phyloP scores from a whole-genome alignment of 2,329 filamentous ascomycete genomes.

The Alternaria viburni region DNA sequence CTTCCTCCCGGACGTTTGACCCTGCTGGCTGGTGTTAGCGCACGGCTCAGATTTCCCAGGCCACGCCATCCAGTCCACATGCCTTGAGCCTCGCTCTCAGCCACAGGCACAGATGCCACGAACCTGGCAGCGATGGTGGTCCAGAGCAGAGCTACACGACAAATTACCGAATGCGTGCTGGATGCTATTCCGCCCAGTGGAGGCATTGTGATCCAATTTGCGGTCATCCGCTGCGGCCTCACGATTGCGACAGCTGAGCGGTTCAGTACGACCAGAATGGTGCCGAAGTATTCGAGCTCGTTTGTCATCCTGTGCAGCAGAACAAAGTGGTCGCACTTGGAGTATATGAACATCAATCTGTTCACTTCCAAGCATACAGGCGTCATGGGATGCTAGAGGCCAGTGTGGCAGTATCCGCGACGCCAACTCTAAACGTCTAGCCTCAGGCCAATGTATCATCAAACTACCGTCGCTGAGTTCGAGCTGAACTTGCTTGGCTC shows the following conservation, averaged over 20 bases:
- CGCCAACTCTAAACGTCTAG: slow-evolving; percentile 19
- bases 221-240: neutral
- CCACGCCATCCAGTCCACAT: slow-evolving; percentile 24
- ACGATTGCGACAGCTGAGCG: neutral
- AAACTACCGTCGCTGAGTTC: slow-evolving; percentile 30
- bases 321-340: neutral
- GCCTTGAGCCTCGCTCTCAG: slow-evolving; percentile 34
- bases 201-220: slow-evolving; percentile 2
- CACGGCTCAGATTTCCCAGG: slow-evolving; percentile 32
- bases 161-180: slow-evolving; percentile 6
- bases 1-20: slow-evolving; percentile 50
- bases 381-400: slow-evolving; percentile 2
- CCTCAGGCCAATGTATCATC: slow-evolving; percentile 24
- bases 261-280: slow-evolving; percentile 1
- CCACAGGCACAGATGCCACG: slow-evolving; percentile 26
- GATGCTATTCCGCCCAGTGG: slow-evolving; percentile 6
- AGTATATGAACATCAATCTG: neutral
- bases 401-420: slow-evolving; percentile 11
- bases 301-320: neutral
- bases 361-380: neutral
- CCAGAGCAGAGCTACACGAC: slow-evolving; percentile 24
- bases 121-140: slow-evolving; percentile 23
- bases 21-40: slow-evolving; percentile 42
- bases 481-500: slow-evolving; percentile 35
- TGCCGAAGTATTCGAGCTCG: neutral